Conservation (phyloP, 768 basidiomycete species). For the Rossbeevera mucosa region DNA sequence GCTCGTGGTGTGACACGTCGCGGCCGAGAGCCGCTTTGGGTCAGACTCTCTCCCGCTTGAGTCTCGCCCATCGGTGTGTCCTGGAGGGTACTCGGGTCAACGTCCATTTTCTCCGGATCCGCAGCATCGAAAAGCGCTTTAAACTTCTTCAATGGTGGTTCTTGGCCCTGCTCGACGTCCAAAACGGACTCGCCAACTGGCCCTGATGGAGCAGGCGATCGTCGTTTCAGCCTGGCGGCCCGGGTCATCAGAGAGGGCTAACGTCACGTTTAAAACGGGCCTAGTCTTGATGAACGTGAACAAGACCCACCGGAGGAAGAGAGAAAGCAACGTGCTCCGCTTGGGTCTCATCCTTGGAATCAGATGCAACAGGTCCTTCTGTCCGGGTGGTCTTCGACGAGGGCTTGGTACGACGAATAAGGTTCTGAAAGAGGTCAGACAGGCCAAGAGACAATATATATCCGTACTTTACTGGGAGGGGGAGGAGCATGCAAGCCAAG, state of each 20-base stretch:
- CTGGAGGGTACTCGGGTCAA: conserved; percentile 18
- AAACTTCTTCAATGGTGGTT: conserved; percentile 66
- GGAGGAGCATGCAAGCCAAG: conserved; percentile 20
- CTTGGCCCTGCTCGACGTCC: conserved; percentile 23
- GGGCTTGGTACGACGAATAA: conserved; percentile 21
- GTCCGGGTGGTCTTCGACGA: conserved; percentile 10
- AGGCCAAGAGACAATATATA: background rate
- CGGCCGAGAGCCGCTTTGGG: conserved; percentile 24
- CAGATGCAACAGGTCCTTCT: conserved; percentile 3
- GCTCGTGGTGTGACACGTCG: conserved; percentile 7
- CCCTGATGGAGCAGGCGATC: conserved; percentile 36
- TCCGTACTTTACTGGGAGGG: conserved; percentile 22
- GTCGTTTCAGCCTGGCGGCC: conserved; percentile 49
- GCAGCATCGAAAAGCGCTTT: conserved; percentile 66
- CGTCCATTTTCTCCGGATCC: conserved; percentile 42
- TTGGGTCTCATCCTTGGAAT: conserved; percentile 10
- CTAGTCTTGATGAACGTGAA: background rate
- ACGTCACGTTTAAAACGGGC: background rate
- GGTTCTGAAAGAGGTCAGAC: conserved; percentile 14
- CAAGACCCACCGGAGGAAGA: conserved; percentile 24
- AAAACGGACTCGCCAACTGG: conserved; percentile 16
- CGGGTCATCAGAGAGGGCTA: conserved; percentile 42
- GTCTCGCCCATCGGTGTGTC: conserved; percentile 10
- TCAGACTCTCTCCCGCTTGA: conserved; percentile 20
- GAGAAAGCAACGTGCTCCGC: conserved; percentile 10